Evolutionary conservation across 352 stramenopile genomes (phyloP).

Genomic region (Plasmopara muralis): DNA sequence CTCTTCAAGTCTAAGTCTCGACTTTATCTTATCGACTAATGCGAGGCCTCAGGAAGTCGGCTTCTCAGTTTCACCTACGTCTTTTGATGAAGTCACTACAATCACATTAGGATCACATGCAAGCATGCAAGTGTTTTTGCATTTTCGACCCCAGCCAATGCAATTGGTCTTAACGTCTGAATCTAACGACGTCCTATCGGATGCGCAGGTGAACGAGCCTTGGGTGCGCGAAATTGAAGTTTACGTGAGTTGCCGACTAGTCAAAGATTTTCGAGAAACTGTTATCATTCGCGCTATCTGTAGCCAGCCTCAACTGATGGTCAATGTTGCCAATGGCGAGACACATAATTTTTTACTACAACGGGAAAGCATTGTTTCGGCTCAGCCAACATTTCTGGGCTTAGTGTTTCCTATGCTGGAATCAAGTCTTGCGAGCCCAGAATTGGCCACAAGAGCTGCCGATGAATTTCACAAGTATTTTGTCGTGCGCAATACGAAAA

Average conservation of each 20-base stretch:
- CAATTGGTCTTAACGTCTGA: constrained; percentile 9
- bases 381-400: constrained; percentile 70
- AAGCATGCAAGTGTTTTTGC: constrained; percentile 81
- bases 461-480: constrained; percentile 61
- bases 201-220: constrained; percentile 29
- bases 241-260: constrained; percentile 81
- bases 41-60: constrained; percentile 69
- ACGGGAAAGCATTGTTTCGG: constrained; percentile 29
- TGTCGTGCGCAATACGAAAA: constrained; percentile 71
- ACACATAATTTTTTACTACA: constrained; percentile 28
- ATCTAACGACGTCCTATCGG: constrained; percentile 7
- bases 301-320: constrained; percentile 68
- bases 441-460: constrained; percentile 21
- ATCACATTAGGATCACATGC: constrained; percentile 62
- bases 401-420: constrained; percentile 79
- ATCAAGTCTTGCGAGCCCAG: constrained; percentile 39
- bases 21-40: constrained; percentile 85
- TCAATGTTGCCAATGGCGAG: constrained; percentile 49
- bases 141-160: constrained; percentile 71
- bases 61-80: constrained; percentile 78
- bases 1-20: constrained; percentile 69
- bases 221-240: constrained; percentile 84
- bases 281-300: constrained; percentile 74
- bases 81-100: constrained; percentile 75
- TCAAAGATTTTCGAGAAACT: constrained; percentile 85